Conservation (phyloP, 495 filamentous ascomycete species). For the Lophiotrema nucula region DNA sequence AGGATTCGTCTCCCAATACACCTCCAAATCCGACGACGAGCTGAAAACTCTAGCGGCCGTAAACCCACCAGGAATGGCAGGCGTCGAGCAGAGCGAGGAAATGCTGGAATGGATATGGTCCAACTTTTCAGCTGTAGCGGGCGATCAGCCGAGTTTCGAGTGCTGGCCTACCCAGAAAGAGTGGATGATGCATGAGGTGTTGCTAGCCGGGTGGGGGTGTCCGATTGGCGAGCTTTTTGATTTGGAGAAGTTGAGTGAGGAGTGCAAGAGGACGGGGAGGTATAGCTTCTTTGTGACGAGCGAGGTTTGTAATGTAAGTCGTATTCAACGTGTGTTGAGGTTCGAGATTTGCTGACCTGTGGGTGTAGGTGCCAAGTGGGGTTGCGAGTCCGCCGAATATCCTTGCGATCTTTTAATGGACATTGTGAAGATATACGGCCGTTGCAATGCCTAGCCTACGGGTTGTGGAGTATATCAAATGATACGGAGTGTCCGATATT, state of each 20-base stretch:
- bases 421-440: too few species aligned
- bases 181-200: conserved; percentile 49
- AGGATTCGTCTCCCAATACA: conserved; percentile 49
- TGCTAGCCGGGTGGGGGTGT: conserved; percentile 55
- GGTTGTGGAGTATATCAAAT: too few species aligned
- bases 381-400: too few species aligned
- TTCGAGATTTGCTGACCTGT: too few species aligned
- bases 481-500: too few species aligned
- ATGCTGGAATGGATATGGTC: conserved; percentile 41
- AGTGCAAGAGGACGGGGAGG: conserved; percentile 45
- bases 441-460: too few species aligned
- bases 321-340: too few species aligned
- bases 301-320: too few species aligned
- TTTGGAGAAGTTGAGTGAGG: conserved; percentile 47
- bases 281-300: conserved; percentile 58
- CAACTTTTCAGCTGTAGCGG: conserved; percentile 40
- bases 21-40: conserved; percentile 36
- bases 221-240: conserved; percentile 61
- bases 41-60: conserved; percentile 40
- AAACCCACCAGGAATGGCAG: conserved; percentile 45
- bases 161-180: conserved; percentile 33
- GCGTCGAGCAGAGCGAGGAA: conserved; percentile 52
- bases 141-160: conserved; percentile 40
- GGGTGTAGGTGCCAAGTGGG: too few species aligned
- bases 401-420: too few species aligned